Evolutionary conservation across 352 stramenopile species (phyloP), one percentile per base, ranked within the genome.

Genomic region (Phytopythium ostracodes): DNA sequence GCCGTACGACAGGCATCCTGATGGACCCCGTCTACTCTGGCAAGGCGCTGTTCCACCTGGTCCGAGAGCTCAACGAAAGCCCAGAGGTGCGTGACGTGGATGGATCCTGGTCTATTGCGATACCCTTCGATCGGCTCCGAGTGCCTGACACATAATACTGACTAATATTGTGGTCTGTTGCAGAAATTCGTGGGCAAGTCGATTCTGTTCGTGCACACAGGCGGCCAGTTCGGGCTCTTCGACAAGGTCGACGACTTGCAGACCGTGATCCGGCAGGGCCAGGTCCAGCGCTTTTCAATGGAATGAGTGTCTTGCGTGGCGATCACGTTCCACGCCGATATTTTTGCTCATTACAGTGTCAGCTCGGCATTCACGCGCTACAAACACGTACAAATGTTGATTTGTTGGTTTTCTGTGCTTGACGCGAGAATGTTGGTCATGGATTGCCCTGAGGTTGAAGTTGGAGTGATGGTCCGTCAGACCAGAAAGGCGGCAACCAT

Each of bases 131-230:
- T 8, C 29, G 29, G 29, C 7, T 38, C 33, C 7, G 33, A 38
- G 33, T 38, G 1, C 6, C 33, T 38, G 33, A 38, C 7, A 10
- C 33, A 9, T 10, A 38, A 14, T 38, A 11, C 43, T 17, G 49
- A 18, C 14, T 7, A 47, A 53, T 49, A 25, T 6, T 22, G 15
- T 47, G 22, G 2, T 4, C 7, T 31, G 25, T n/a, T 64, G 35
- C 56, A 91, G 76, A 94, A 91, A 81, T 94, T 94, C 47, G 72
- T 71, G 36, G 87, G 87, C 22, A 91, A 88, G 51, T 84, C 67
- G 29, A 92, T 97, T 60, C 60, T 98, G 10, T 98, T 98, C 65
- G 83, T 96, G 57, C 92, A 98, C 72, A 98, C 92, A 0, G 92
- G 92, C 29, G 90, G 92, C 9, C 84, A 92, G 53, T 90, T 98